Evolutionary conservation across 1,139 yeast species (phyloP).

Genomic region (Pichia sp.): DNA sequence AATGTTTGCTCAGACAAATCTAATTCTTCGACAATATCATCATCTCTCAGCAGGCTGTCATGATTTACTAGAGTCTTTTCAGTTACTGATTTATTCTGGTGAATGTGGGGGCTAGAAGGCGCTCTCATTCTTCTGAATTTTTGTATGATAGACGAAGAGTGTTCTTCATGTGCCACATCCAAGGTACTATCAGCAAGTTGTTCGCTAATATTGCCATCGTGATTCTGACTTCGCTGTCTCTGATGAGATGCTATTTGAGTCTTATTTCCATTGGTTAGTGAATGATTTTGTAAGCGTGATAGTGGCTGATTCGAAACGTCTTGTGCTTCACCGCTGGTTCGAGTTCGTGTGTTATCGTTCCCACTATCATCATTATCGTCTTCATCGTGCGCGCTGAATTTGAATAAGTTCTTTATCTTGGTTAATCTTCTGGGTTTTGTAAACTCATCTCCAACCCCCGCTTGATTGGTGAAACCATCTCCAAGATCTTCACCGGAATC

Average conservation of each 20-base stretch:
- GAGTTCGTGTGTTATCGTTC: neutral
- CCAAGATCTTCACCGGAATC: too few species aligned
- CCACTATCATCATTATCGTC: neutral
- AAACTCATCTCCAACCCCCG: constrained; percentile 7
- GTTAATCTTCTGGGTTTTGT: constrained; percentile 18
- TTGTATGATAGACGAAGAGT: constrained; percentile 21
- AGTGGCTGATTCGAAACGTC: neutral
- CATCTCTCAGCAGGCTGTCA: constrained; percentile 1
- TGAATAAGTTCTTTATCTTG: constrained; percentile 25
- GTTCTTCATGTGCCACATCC: constrained; percentile 10
- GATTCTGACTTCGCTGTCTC: too few species aligned
- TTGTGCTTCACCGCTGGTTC: neutral
- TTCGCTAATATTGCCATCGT: too few species aligned
- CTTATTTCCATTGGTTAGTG: neutral
- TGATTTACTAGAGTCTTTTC: neutral
- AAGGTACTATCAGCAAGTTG: neutral
- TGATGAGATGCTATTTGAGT: too few species aligned
- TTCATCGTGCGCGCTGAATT: constrained; percentile 19
- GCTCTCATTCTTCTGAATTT: constrained; percentile 26
- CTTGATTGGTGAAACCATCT: neutral
- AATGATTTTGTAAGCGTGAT: neutral
- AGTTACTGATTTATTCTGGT: constrained; percentile 1
- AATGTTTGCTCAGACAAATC: constrained; percentile 14
- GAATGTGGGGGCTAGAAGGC: constrained; percentile 23
- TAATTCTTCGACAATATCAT: constrained; percentile 15